Base-by-base conservation (phyloP, 768 basidiomycete species). In the Calocybe cyanea region DNA sequence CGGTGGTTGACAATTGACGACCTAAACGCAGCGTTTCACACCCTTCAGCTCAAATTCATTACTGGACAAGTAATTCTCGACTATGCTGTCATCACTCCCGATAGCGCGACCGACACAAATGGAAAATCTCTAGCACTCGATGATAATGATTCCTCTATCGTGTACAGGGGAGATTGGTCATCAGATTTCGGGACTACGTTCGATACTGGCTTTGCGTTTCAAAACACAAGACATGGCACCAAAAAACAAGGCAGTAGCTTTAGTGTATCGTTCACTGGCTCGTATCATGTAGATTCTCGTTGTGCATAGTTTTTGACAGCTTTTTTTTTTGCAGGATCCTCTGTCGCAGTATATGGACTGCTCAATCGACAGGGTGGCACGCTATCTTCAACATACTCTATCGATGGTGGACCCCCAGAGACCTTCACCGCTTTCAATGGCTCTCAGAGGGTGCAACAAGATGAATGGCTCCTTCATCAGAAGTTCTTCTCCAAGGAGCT, bases 1-100 rank as follows among this genome's bases (percentile, higher is more conserved):
- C 34, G 34, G 5, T 35, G 34, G 34, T 18, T 6, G 34, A 35
- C 6, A 6, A 18, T 35, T 35, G 14, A 35, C 17, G 14, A 35
- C 34, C 14, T 35, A 14, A 35, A 18, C n/a, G 7, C 43, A 8
- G 32, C 13, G 10, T 20, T 15, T 21, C 43, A 49, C 15, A 35
- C 32, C 6, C n/a, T 49, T 1, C 14, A 31, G 18, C n/a, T 45
- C 20, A 33, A 25, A 10, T 23, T 38, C 18, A 41, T 32, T 1
- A 33, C 38, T 8, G 48, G 48, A 24, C 43, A 36, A 18, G 25
- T 33, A 14, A 36, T 41, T 21, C 25, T 49, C 7, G 48, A 49
- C 21, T 45, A 49, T 20, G 17, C 37, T 2, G 38, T 49, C 13
- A 38, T 41, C n/a, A 49, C 48, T 3, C 48, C 48, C 19, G n/a